phyloP scores from a whole-genome alignment of 768 basidiomycete genomes.

The Psilocybe cubensis region DNA sequence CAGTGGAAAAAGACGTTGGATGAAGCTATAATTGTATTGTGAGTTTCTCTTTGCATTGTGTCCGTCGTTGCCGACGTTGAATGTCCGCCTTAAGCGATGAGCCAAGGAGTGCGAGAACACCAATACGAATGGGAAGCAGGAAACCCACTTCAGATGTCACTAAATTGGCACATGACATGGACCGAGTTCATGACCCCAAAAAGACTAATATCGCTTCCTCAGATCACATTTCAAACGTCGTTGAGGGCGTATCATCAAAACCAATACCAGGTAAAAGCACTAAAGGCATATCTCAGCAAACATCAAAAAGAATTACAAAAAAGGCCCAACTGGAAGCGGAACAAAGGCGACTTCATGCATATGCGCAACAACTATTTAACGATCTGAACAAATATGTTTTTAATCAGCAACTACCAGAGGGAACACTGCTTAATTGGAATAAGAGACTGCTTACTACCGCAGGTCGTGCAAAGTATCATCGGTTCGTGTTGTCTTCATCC shows the following conservation, averaged over 20 bases:
- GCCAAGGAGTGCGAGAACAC: slow-evolving; percentile 51
- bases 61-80: background rate
- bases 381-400: slow-evolving; percentile 67
- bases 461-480: slow-evolving; percentile 67
- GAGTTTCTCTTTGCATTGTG: slow-evolving; percentile 4
- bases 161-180: background rate
- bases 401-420: slow-evolving; percentile 50
- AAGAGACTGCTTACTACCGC: slow-evolving; percentile 69
- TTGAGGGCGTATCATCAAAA: background rate
- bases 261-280: background rate
- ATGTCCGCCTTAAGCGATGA: no score
- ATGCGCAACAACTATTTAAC: slow-evolving; percentile 61
- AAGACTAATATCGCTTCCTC: background rate
- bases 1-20: slow-evolving; percentile 23
- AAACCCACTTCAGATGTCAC: background rate
- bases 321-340: slow-evolving; percentile 47
- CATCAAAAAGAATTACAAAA: slow-evolving; percentile 35
- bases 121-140: slow-evolving; percentile 30
- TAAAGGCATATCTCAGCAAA: slow-evolving; percentile 9
- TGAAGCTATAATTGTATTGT: slow-evolving; percentile 37
- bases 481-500: slow-evolving; percentile 35
- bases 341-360: slow-evolving; percentile 46
- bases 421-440: slow-evolving; percentile 68
- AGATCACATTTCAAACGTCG: background rate
- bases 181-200: background rate